Conservation (phyloP, 805 yeast genomes). For the Zygosaccharomyces rouxii region DNA sequence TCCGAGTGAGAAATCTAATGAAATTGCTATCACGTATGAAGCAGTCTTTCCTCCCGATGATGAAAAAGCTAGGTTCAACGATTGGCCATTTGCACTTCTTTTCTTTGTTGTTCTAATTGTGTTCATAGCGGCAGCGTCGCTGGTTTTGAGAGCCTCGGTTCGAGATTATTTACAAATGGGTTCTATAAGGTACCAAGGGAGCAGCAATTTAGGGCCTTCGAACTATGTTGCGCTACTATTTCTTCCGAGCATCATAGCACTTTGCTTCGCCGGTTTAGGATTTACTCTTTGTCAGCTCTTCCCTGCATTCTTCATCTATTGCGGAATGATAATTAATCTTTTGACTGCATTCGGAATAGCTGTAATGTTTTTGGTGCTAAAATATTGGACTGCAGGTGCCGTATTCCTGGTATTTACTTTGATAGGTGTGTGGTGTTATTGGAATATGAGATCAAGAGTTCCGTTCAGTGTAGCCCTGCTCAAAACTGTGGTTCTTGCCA, state of each 20-base stretch:
- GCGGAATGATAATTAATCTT: conserved; percentile 65
- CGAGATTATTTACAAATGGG: conserved; percentile 54
- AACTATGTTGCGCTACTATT: conserved; percentile 69
- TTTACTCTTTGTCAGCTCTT: conserved; percentile 57
- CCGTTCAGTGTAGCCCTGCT: conserved; percentile 71
- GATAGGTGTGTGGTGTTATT: conserved; percentile 64
- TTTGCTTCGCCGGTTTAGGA: conserved; percentile 54
- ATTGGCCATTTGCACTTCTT: conserved; percentile 63
- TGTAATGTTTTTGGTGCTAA: conserved; percentile 61
- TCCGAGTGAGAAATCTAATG: conserved; percentile 30
- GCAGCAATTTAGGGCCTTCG: conserved; percentile 69
- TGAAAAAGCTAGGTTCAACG: conserved; percentile 61
- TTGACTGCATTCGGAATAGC: conserved; percentile 70
- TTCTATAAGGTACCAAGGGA: conserved; percentile 52
- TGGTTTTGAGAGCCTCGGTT: conserved; percentile 62
- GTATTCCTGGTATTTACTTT: conserved; percentile 64
- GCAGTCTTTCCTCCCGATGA: conserved; percentile 57
- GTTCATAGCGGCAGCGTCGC: conserved; percentile 63
- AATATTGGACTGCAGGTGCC: conserved; percentile 76
- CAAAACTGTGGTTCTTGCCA: conserved; percentile 70
- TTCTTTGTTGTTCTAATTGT: conserved; percentile 51
- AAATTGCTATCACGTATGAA: conserved; percentile 49
- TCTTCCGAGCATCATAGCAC: conserved; percentile 56
- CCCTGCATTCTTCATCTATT: conserved; percentile 62
- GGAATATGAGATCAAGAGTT: conserved; percentile 65